phyloP scores from a whole-genome alignment of 1,284 basidiomycete species.

The Cutaneotrichosporon arboriforme region DNA sequence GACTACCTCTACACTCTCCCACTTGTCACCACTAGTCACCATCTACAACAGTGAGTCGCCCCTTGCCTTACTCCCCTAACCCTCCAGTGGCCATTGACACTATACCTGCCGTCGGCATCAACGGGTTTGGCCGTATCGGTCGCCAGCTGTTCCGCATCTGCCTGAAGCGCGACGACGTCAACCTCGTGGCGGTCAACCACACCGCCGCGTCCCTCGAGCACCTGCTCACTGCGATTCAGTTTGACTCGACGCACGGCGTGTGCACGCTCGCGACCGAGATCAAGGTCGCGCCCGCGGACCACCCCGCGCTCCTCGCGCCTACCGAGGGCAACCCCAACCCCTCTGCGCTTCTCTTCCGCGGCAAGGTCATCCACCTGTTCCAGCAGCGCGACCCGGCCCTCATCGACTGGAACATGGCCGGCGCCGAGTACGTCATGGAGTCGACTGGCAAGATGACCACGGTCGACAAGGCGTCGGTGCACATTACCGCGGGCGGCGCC shows the following conservation, averaged over 20 bases:
- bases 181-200: constrained; percentile 48
- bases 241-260: constrained; percentile 48
- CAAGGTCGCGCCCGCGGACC: constrained; percentile 29
- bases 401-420: constrained; percentile 43
- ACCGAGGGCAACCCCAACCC: constrained; percentile 32
- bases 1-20: neutral
- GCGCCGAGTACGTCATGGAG: constrained; percentile 47
- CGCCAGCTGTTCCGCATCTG: constrained; percentile 33
- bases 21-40: neutral
- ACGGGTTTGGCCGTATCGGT: constrained; percentile 49
- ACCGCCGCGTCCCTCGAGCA: constrained; percentile 45
- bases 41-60: constrained; percentile 2
- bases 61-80: neutral
- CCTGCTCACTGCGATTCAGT: constrained; percentile 42
- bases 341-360: constrained; percentile 38
- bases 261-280: constrained; percentile 31
- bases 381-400: constrained; percentile 41
- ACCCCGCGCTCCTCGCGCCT: constrained; percentile 32
- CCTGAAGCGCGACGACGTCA: constrained; percentile 31
- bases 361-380: constrained; percentile 45
- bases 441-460: constrained; percentile 46
- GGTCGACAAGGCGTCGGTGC: constrained; percentile 39
- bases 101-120: constrained; percentile 43
- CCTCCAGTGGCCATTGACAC: constrained; percentile 4
- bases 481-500: constrained; percentile 41